A percentile compares a stretch with the other conserved stretches of the same genome.
Conservation (phyloP, 1,284 basidiomycete genomes). For the Marasmius oreades region DNA sequence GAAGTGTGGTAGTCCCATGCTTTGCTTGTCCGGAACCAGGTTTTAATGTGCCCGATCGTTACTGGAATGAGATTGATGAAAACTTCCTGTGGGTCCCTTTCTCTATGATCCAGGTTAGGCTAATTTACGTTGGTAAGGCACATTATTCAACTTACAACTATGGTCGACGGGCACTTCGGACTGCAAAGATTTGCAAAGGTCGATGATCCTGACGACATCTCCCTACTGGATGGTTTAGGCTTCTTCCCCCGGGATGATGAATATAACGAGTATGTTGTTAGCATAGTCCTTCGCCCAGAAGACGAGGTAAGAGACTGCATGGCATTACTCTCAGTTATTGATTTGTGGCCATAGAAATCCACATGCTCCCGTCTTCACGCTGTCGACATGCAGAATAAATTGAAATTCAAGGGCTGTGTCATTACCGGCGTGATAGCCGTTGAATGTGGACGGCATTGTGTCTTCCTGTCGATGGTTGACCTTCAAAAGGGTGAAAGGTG, state of each 20-base stretch:
- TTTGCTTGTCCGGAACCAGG: neutral
- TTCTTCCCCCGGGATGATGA: neutral
- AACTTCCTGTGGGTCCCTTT: neutral
- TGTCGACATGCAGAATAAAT: neutral
- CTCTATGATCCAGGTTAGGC: neutral
- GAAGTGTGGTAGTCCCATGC: neutral
- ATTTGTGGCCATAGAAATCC: neutral
- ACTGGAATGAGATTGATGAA: neutral
- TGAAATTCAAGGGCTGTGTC: neutral
- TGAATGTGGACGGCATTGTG: neutral
- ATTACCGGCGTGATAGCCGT: neutral
- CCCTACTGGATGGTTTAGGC: neutral
- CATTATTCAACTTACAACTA: neutral
- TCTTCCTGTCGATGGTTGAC: neutral
- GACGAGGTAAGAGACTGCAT: neutral
- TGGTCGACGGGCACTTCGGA: neutral
- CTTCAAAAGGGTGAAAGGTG: neutral
- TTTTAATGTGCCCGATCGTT: neutral
- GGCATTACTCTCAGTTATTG: neutral
- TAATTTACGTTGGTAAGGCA: neutral
- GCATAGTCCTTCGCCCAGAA: neutral
- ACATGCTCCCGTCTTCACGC: neutral
- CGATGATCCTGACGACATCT: no score
- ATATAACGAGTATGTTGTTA: neutral
- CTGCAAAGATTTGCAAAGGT: neutral